phyloP scores from a whole-genome alignment of 345 rosid species.

The Trapa incisa region DNA sequence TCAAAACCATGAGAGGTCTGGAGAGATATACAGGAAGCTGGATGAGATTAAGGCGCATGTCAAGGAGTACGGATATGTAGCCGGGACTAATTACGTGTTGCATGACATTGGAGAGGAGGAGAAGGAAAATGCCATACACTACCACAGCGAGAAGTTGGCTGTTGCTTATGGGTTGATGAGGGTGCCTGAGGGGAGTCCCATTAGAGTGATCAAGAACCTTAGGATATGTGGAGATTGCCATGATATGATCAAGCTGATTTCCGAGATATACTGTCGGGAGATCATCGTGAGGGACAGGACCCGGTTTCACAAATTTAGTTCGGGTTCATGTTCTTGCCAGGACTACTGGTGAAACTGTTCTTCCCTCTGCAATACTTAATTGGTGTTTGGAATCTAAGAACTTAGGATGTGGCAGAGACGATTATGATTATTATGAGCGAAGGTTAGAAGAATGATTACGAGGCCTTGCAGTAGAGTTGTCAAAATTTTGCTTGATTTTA shows the following conservation, averaged over 20 bases:
- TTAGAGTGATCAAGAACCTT: constrained; percentile 76
- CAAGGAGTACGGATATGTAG: constrained; percentile 57
- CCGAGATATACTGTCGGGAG: constrained; percentile 53
- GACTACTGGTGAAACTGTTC: constrained; percentile 56
- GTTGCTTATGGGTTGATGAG: constrained; percentile 69
- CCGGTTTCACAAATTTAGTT: constrained; percentile 64
- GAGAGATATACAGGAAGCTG: constrained; percentile 48
- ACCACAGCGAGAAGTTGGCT: constrained; percentile 86
- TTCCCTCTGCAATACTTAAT: too few relatives aligned
- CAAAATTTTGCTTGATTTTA: too few relatives aligned
- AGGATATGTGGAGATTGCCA: constrained; percentile 88
- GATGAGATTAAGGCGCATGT: constrained; percentile 66
- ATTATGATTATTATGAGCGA: too few relatives aligned
- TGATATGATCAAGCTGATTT: constrained; percentile 52
- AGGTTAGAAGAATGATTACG: too few relatives aligned
- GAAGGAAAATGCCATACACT: constrained; percentile 60
- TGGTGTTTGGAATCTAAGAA: too few relatives aligned
- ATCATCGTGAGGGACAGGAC: constrained; percentile 74
- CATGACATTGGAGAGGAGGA: constrained; percentile 91
- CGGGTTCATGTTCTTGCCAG: constrained; percentile 66
- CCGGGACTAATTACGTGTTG: constrained; percentile 59
- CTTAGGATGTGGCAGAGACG: too few relatives aligned
- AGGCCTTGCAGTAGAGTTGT: too few relatives aligned
- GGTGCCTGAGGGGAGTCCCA: constrained; percentile 29
- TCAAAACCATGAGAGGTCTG: constrained; percentile 42